Base-by-base conservation (phyloP, 108 stramenopile species). In the Skeletonema menzelii region DNA sequence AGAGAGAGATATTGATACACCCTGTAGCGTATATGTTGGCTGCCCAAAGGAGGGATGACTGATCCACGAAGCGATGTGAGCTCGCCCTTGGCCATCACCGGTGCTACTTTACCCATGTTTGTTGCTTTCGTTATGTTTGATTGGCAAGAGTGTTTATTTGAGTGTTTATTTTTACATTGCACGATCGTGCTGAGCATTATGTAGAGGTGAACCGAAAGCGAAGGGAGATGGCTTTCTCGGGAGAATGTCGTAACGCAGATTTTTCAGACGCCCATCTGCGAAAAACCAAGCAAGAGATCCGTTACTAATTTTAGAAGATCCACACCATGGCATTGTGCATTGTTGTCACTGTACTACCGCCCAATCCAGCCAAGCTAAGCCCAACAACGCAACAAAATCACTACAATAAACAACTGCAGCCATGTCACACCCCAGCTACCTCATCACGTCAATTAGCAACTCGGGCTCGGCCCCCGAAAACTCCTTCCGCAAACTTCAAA, bases 401-500 rank as follows among this genome's bases (percentile, higher is more conserved):
- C 19, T 2, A n/a, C 1, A n/a, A n/a, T 8, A 3, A 49, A 1
- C 6, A 53, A 24, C 22, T 1, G 27, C 59, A 30, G 49, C 47
- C 58, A 75, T 68, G 72, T 73, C 72, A 30, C 30, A 56, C 27
- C 65, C 67, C 22, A 34, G 31, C 24, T 94, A 94, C 79, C 82
- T 87, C 44, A 89, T 94, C 62, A 85, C 86, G 20, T 79, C 93
- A 27, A 94, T 94, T 67, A 88, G 89, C 70, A 94, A 94, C 82
- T 76, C 83, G 8, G 89, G 91, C 22, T 88, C 87, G 14, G 91
- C 93, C 24, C 93, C 93, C 19, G 93, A 94, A 69, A 87, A 90
- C 56, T 87, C 93, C 59, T 94, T 91, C 84, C 91, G 93, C 74
- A 87, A 91, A 72, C 86, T 94, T 83, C 91, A 94, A 76, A 82